These are phyloP conservation scores for Xylaria sp. DNA, from an alignment of 2,329 filamentous ascomycete species.

Conservation along the genomic window DNA sequence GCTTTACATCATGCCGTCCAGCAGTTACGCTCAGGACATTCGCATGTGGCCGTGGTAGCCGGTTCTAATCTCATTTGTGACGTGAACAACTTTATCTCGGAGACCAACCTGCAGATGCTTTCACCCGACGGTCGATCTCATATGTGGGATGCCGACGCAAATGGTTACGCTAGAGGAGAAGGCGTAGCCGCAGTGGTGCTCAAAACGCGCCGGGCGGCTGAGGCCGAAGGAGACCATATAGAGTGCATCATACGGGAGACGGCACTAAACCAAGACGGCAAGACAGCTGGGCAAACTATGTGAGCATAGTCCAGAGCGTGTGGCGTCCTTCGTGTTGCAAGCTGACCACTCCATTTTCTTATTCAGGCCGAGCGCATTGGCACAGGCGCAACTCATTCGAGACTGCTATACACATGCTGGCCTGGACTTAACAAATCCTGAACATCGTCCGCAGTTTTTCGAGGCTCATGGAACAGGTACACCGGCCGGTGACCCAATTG, in stretches of 20 bases:
- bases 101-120: slow-evolving; percentile 20
- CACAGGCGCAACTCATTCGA: slow-evolving; percentile 27
- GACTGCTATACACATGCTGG: slow-evolving; percentile 21
- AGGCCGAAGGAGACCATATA: slow-evolving; percentile 33
- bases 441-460: slow-evolving; percentile 24
- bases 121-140: slow-evolving; percentile 17
- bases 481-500: slow-evolving; percentile 26
- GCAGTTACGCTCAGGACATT: background rate
- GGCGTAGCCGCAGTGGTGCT: slow-evolving; percentile 41
- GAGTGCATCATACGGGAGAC: slow-evolving; percentile 27
- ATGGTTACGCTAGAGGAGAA: slow-evolving; percentile 32
- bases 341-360: too few relatives aligned
- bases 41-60: background rate
- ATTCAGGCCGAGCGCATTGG: slow-evolving; percentile 12
- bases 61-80: slow-evolving; percentile 5
- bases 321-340: too few relatives aligned
- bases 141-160: slow-evolving; percentile 27
- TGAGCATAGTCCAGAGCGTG: too few relatives aligned
- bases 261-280: slow-evolving; percentile 23
- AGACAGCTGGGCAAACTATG: slow-evolving; percentile 22
- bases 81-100: background rate
- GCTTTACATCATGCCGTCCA: slow-evolving; percentile 12
- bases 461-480: slow-evolving; percentile 33
- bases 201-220: slow-evolving; percentile 46
- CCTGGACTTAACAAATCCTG: slow-evolving; percentile 8